A percentile compares a stretch with the other conserved stretches of the same genome.
Evolutionary conservation across 768 basidiomycete genomes (phyloP).

Genomic region (Hygrocybe punicea): DNA sequence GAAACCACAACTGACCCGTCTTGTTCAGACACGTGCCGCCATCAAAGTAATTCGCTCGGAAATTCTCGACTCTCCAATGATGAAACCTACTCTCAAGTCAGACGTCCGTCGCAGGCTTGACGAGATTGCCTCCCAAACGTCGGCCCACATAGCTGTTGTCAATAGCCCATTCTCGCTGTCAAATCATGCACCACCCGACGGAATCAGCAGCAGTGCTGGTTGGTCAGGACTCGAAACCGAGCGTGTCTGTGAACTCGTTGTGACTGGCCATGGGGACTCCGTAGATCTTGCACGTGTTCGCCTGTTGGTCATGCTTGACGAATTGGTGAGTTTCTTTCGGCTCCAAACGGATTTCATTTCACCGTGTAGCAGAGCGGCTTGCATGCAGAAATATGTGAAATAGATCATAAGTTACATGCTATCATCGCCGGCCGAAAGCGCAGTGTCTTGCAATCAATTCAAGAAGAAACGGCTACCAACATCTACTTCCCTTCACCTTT

Average conservation of each 20-base stretch:
- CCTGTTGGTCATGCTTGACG: constrained; percentile 90
- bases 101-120: constrained; percentile 85
- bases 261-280: constrained; percentile 84
- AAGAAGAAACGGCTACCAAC: constrained; percentile 96
- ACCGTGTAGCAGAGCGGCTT: constrained; percentile 67
- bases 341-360: constrained; percentile 5
- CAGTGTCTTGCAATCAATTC: constrained; percentile 80
- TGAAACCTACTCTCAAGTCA: constrained; percentile 74
- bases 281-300: constrained; percentile 90
- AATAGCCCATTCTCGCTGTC: constrained; percentile 76
- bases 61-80: constrained; percentile 81
- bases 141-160: constrained; percentile 90
- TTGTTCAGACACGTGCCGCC: constrained; percentile 53
- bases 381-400: constrained; percentile 86
- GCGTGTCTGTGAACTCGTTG: constrained; percentile 86
- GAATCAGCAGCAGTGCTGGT: constrained; percentile 70
- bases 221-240: constrained; percentile 94
- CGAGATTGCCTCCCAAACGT: constrained; percentile 89
- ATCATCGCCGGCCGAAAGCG: constrained; percentile 91
- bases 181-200: constrained; percentile 72
- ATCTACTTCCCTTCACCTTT: constrained; percentile 92
- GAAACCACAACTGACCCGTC: constrained; percentile 16
- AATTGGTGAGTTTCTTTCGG: constrained; percentile 63
- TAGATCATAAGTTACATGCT: constrained; percentile 90
- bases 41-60: constrained; percentile 92